Evolutionary conservation across 1,139 yeast genomes (phyloP).

Genomic region (Lodderomyces orthopsilosis): DNA sequence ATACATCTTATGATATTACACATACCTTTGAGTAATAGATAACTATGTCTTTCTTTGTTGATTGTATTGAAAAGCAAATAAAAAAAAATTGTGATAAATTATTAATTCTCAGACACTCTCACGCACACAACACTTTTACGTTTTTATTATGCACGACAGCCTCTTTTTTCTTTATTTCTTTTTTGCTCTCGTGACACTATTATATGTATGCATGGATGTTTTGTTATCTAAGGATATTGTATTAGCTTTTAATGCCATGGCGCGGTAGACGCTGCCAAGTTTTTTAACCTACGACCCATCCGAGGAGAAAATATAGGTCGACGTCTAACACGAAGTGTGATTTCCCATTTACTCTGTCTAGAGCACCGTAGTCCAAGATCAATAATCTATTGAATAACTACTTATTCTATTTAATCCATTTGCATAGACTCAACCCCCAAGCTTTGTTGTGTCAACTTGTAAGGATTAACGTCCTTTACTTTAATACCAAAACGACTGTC

Average conservation of each 20-base stretch:
- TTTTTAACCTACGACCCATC: too few relatives aligned
- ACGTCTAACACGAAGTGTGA: too few relatives aligned
- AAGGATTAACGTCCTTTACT: conserved; percentile 60
- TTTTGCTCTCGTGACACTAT: not conserved
- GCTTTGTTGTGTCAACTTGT: conserved; percentile 27
- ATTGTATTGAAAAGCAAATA: not conserved
- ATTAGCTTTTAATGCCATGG: too few relatives aligned
- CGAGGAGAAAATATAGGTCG: too few relatives aligned
- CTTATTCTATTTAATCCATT: conserved; percentile 34
- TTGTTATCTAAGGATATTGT: too few relatives aligned
- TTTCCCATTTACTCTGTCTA: too few relatives aligned
- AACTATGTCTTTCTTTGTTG: not conserved
- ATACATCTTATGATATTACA: not conserved
- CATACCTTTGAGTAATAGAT: not conserved
- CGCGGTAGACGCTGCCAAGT: too few relatives aligned
- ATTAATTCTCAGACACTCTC: not conserved
- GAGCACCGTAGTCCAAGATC: too few relatives aligned
- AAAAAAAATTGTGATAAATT: not conserved
- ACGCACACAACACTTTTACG: not conserved
- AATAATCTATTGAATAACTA: too few relatives aligned
- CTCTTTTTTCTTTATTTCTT: not conserved
- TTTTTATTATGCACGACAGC: not conserved
- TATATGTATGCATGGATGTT: not conserved
- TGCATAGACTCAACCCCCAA: conserved; percentile 33
- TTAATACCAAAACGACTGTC: conserved; percentile 67